A percentile compares a stretch with the other conserved stretches of the same genome.
These are phyloP conservation scores for Fraxinus paxiana DNA, from an alignment of 305 asterid genomes.

Conservation along the genomic window DNA sequence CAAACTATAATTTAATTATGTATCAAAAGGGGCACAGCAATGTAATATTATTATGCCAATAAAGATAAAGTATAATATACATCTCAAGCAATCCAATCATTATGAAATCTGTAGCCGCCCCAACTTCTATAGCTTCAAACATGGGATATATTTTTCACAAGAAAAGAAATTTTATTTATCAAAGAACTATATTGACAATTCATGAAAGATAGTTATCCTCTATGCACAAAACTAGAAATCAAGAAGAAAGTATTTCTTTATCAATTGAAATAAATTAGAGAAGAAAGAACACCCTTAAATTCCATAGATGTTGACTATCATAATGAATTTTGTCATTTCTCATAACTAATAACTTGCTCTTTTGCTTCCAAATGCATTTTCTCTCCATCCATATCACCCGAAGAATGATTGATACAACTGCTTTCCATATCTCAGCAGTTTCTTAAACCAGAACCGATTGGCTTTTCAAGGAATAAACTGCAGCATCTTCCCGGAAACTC, in stretches of 20 bases:
- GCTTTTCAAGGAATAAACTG: background rate
- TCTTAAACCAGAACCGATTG: background rate
- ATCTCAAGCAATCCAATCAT: background rate
- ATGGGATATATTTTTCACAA: too few relatives aligned
- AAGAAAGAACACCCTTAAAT: background rate
- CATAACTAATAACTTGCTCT: background rate
- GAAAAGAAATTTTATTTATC: too few relatives aligned
- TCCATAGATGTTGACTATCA: background rate
- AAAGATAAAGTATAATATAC: background rate
- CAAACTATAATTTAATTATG: background rate
- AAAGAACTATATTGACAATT: too few relatives aligned
- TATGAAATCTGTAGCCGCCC: background rate
- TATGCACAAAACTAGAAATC: too few relatives aligned
- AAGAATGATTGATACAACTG: background rate
- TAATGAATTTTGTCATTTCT: background rate
- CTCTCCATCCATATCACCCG: background rate
- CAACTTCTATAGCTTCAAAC: background rate
- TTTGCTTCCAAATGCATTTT: background rate
- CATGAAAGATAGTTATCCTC: too few relatives aligned
- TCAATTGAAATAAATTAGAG: background rate
- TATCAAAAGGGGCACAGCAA: background rate
- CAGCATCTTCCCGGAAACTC: background rate
- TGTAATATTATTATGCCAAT: background rate
- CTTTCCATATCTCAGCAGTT: background rate
- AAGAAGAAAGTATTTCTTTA: too few relatives aligned